Evolutionary conservation across 179 eudicot species (phyloP).

Genomic region (Silene coronaria): DNA sequence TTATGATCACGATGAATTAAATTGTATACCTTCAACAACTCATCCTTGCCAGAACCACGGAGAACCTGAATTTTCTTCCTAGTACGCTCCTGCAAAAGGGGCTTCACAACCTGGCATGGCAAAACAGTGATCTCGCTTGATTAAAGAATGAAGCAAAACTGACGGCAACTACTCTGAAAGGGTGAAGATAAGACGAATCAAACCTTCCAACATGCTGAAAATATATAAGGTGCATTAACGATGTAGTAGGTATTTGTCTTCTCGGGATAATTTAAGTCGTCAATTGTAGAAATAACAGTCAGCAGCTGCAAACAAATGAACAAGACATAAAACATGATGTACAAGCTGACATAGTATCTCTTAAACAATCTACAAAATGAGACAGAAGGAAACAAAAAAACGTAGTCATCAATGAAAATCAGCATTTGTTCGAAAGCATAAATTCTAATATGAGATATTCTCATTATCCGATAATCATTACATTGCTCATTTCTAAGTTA

Average conservation of each 20-base stretch:
- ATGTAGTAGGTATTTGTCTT: conserved; percentile 81
- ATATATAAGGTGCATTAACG: conserved; percentile 85
- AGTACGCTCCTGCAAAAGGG: conserved; percentile 92
- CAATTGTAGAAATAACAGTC: conserved; percentile 76
- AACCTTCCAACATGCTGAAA: conserved; percentile 99
- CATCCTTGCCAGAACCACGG: conserved; percentile 80
- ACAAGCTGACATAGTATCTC: background rate
- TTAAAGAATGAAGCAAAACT: conserved; percentile 2
- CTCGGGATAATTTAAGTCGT: conserved; percentile 95
- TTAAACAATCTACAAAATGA: background rate
- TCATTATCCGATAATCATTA: background rate
- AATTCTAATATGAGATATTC: background rate
- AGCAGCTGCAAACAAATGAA: conserved; percentile 51
- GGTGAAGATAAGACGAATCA: conserved; percentile 15
- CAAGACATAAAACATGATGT: background rate
- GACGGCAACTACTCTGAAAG: conserved; percentile 1
- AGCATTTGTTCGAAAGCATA: background rate
- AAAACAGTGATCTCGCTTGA: background rate
- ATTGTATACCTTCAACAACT: conserved; percentile 61
- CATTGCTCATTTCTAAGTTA: too few relatives aligned
- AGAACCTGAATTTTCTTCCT: conserved; percentile 90
- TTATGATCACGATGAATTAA: background rate
- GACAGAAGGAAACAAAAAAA: background rate
- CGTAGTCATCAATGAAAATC: background rate
- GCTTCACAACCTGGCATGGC: conserved; percentile 75